phyloP scores from a whole-genome alignment of 2,329 filamentous ascomycete genomes.

The Aspergillus sp. region DNA sequence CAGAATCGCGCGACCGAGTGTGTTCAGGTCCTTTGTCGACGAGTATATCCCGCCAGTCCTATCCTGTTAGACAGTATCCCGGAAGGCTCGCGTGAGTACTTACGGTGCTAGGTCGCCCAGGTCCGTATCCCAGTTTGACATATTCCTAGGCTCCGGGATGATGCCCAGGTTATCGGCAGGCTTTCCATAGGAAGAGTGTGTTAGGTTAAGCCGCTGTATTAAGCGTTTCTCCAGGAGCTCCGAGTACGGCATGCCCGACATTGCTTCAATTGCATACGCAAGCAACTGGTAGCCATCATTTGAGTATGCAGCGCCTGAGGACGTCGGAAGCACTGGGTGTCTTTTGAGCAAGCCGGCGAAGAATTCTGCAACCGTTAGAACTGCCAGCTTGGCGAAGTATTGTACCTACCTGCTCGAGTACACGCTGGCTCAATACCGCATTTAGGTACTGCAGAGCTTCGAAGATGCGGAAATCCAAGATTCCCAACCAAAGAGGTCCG shows the following conservation, averaged over 20 bases:
- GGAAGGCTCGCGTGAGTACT: conserved; percentile 13
- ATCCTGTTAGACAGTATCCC: background rate
- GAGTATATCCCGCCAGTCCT: conserved; percentile 48
- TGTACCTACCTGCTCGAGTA: background rate
- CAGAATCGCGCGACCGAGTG: conserved; percentile 47
- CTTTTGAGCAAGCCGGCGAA: conserved; percentile 32
- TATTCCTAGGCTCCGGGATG: conserved; percentile 36
- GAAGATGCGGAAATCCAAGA: background rate
- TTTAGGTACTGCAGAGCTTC: background rate
- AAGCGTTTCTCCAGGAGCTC: conserved; percentile 37
- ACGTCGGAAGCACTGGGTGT: conserved; percentile 33
- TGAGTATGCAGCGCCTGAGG: conserved; percentile 34
- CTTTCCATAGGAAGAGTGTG: conserved; percentile 29
- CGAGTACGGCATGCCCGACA: conserved; percentile 38
- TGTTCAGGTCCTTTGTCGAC: conserved; percentile 42
- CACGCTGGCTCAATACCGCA: background rate
- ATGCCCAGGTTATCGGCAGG: conserved; percentile 23
- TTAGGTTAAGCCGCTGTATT: conserved; percentile 41
- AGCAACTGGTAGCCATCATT: conserved; percentile 38
- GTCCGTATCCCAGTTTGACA: conserved; percentile 34
- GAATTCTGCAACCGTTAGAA: conserved; percentile 29
- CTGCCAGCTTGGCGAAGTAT: background rate
- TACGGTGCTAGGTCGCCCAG: conserved; percentile 45
- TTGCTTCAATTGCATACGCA: conserved; percentile 40
- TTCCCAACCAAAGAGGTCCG: background rate